Conservation (phyloP, 106 monocot species). For the Acorus gramineus region DNA sequence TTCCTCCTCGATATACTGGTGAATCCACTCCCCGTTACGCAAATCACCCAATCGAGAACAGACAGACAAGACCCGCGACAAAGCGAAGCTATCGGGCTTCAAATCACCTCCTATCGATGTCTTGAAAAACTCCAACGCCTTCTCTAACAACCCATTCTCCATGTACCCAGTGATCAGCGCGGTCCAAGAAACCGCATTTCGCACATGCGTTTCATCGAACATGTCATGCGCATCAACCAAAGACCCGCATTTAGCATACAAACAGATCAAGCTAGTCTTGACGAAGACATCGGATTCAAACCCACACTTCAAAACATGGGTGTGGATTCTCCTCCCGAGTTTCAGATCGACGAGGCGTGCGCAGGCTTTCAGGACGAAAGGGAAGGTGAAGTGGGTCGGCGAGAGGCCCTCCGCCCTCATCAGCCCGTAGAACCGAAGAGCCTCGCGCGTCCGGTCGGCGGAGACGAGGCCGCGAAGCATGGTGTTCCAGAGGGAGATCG, state of each 20-base stretch:
- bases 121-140: constrained; percentile 33
- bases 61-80: constrained; percentile 42
- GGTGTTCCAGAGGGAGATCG: constrained; percentile 33
- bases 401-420: constrained; percentile 34
- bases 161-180: constrained; percentile 54
- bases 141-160: constrained; percentile 14
- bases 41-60: constrained; percentile 43
- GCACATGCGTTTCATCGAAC: constrained; percentile 61
- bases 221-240: constrained; percentile 28
- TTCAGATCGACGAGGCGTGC: constrained; percentile 20
- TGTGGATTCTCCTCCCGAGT: constrained; percentile 33
- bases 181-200: constrained; percentile 56
- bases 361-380: constrained; percentile 67
- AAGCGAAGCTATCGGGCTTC: constrained; percentile 49
- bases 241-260: constrained; percentile 51
- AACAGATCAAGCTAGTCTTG: constrained; percentile 33
- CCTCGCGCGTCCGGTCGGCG: constrained; percentile 6
- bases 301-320: constrained; percentile 43
- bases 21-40: constrained; percentile 34
- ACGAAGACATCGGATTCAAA: constrained; percentile 34
- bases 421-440: constrained; percentile 16
- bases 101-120: constrained; percentile 28
- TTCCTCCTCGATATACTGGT: constrained; percentile 20
- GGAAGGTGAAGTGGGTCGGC: constrained; percentile 65
- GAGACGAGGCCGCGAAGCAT: constrained; percentile 37